Percentiles rank a stretch among this genome's conserved stretches.
Conservation (phyloP, 345 rosid genomes). For the Raphanus sativus region DNA sequence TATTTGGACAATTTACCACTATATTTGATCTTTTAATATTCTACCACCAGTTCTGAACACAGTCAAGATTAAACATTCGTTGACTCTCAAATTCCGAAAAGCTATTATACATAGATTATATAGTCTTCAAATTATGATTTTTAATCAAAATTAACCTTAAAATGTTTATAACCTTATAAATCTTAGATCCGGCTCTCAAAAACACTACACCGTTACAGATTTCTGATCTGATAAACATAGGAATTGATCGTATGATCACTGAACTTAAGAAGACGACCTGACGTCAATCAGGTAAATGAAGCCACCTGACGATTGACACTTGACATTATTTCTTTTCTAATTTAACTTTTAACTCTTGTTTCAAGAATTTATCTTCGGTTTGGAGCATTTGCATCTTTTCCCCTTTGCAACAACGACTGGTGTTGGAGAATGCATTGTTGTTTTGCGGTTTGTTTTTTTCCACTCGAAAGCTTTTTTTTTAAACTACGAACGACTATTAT, state of each 20-base stretch:
- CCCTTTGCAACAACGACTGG: neutral
- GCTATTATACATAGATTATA: too few species aligned
- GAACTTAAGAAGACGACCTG: neutral
- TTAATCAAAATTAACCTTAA: too few species aligned
- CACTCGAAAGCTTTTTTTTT: neutral
- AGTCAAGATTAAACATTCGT: too few species aligned
- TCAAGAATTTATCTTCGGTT: conserved; percentile 18
- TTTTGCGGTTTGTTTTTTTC: conserved; percentile 1
- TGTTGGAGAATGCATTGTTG: conserved; percentile 27
- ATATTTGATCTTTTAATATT: too few species aligned
- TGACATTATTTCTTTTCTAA: neutral
- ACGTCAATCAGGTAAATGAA: neutral
- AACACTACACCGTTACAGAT: neutral
- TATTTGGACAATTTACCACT: too few species aligned
- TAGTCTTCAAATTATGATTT: too few species aligned
- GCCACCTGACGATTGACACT: neutral
- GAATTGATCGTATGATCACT: neutral
- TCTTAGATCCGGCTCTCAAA: neutral
- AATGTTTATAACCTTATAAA: neutral
- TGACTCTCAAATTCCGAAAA: too few species aligned
- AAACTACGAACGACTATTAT: too few species aligned
- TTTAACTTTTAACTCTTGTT: neutral
- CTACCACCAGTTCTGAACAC: too few species aligned
- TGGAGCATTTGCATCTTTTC: conserved; percentile 3
- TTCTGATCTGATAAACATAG: neutral